Conservation (phyloP, 306 rosid species). For the Echinosophora koreensis region DNA sequence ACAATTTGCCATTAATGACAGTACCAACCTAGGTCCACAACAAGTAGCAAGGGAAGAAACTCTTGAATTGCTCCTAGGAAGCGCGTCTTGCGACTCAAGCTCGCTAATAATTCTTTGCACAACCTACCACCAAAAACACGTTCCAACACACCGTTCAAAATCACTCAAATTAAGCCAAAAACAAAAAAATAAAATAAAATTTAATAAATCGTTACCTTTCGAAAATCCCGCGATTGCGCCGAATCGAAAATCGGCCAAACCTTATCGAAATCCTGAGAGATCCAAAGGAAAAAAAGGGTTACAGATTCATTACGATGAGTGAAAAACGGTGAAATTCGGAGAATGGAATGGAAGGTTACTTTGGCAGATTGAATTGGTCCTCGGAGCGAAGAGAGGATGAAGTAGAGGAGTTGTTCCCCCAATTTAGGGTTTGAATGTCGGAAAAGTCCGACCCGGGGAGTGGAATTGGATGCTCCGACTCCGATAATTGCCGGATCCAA, state of each 20-base stretch:
- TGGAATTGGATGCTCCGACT: constrained; percentile 78
- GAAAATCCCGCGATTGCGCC: constrained; percentile 94
- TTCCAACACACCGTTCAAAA: constrained; percentile 34
- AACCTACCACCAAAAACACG: constrained; percentile 59
- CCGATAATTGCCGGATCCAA: constrained; percentile 97
- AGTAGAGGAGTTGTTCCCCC: constrained; percentile 97
- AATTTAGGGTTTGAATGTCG: constrained; percentile 98
- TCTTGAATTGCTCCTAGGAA: constrained; percentile 97
- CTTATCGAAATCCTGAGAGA: constrained; percentile 95
- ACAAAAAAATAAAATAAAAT: background rate
- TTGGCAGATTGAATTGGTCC: constrained; percentile 96
- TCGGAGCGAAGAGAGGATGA: constrained; percentile 92
- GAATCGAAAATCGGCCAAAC: constrained; percentile 99
- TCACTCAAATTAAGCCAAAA: constrained; percentile 3
- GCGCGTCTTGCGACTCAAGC: constrained; percentile 99
- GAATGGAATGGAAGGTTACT: constrained; percentile 44
- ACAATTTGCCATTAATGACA: background rate
- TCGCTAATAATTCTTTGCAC: constrained; percentile 97
- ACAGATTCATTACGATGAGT: constrained; percentile 34
- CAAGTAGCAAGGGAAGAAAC: constrained; percentile 99
- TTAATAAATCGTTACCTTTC: constrained; percentile 65
- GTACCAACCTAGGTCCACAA: constrained; percentile 96
- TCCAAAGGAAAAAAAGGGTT: constrained; percentile 13
- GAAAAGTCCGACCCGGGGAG: constrained; percentile 93
- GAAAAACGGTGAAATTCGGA: background rate